A percentile compares a stretch with the other conserved stretches of the same genome.
Evolutionary conservation across 805 yeast genomes (phyloP).

Genomic region (Wickerhamomyces ciferrii): DNA sequence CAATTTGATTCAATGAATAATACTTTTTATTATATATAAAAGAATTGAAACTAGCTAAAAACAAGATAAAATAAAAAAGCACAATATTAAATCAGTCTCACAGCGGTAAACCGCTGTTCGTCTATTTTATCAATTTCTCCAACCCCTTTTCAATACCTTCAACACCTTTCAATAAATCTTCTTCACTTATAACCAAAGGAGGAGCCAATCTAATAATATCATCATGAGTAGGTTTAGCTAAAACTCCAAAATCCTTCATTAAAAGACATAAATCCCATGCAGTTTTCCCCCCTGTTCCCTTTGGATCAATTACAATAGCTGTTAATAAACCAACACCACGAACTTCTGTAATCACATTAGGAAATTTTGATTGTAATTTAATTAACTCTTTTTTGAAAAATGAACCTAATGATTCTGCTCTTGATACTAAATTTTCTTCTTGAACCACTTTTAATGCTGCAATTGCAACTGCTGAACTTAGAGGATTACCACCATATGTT

Average conservation of each 20-base stretch:
- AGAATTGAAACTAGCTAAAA: too few species aligned
- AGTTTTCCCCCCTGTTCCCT: slow-evolving; percentile 79
- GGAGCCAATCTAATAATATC: slow-evolving; percentile 95
- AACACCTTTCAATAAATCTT: slow-evolving; percentile 79
- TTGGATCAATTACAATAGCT: slow-evolving; percentile 86
- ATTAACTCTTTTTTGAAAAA: slow-evolving; percentile 56
- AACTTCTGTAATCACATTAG: slow-evolving; percentile 55
- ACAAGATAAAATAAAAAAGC: too few species aligned
- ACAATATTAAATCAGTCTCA: too few species aligned
- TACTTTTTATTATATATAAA: too few species aligned
- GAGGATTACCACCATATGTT: slow-evolving; percentile 96
- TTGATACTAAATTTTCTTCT: slow-evolving; percentile 80
- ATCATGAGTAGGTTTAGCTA: slow-evolving; percentile 96
- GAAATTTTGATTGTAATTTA: slow-evolving; percentile 44
- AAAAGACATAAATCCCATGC: slow-evolving; percentile 95
- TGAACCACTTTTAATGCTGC: slow-evolving; percentile 88
- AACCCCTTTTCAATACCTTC: slow-evolving; percentile 63
- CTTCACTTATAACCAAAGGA: slow-evolving; percentile 85
- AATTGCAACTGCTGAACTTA: slow-evolving; percentile 87
- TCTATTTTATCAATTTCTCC: slow-evolving; percentile 14
- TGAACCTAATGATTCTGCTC: slow-evolving; percentile 69
- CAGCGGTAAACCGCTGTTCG: too few species aligned
- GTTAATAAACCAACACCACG: slow-evolving; percentile 73
- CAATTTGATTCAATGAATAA: too few species aligned
- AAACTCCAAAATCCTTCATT: slow-evolving; percentile 82